Evolutionary conservation across 192 early-diverging fungal genomes (phyloP).

Genomic region (Coemansia sp.): DNA sequence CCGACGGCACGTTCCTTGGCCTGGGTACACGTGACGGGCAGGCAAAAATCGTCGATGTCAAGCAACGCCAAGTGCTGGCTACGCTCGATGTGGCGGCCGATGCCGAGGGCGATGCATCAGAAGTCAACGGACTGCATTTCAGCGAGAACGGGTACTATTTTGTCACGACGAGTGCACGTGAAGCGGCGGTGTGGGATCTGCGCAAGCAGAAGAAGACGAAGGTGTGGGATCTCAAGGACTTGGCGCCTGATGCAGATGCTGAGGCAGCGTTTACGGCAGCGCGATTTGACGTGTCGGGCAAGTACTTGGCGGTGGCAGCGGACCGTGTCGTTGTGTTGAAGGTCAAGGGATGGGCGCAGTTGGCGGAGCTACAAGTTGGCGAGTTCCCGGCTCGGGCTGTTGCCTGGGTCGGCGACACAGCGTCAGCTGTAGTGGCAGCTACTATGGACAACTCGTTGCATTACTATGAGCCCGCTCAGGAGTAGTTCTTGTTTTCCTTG

Average conservation of each 20-base stretch:
- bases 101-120: constrained; percentile 12
- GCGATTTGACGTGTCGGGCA: constrained; percentile 78
- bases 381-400: constrained; percentile 1
- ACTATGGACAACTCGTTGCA: constrained; percentile 25
- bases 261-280: constrained; percentile 22
- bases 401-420: constrained; percentile 1
- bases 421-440: constrained; percentile 11
- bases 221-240: constrained; percentile 19
- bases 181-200: constrained; percentile 92
- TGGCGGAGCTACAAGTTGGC: constrained; percentile 12
- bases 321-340: constrained; percentile 61
- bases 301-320: constrained; percentile 78
- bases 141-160: constrained; percentile 94
- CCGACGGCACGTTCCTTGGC: constrained; percentile 86
- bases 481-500: not conserved
- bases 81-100: constrained; percentile 34
- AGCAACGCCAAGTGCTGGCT: constrained; percentile 58
- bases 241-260: not conserved
- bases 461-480: constrained; percentile 11
- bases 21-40: constrained; percentile 70
- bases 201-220: constrained; percentile 71
- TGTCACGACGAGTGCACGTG: constrained; percentile 70
- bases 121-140: constrained; percentile 74
- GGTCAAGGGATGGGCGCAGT: constrained; percentile 63
- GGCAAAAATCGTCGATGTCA: constrained; percentile 85